Evolutionary conservation across 495 filamentous ascomycete genomes (phyloP).

Genomic region (Daldinia caldariorum): DNA sequence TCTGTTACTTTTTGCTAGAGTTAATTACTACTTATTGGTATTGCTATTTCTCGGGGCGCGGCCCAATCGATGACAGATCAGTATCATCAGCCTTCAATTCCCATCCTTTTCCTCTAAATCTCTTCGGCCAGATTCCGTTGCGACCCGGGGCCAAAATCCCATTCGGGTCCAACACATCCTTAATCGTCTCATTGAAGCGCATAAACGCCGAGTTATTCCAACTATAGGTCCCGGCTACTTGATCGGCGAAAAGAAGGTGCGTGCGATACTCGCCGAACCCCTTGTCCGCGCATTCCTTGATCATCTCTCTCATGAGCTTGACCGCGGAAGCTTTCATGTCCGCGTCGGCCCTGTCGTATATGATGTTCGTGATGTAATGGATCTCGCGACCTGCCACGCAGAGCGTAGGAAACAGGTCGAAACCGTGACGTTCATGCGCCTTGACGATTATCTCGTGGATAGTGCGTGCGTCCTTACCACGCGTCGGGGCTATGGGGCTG

Average conservation of each 20-base stretch:
- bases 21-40: constrained; percentile 13
- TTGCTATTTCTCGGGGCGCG: constrained; percentile 17
- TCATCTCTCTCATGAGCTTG: constrained; percentile 54
- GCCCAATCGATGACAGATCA: constrained; percentile 39
- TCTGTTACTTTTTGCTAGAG: constrained; percentile 7
- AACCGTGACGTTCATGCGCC: constrained; percentile 52
- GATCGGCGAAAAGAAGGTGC: constrained; percentile 61
- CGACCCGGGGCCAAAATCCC: constrained; percentile 61
- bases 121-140: constrained; percentile 62
- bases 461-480: constrained; percentile 59
- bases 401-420: constrained; percentile 65
- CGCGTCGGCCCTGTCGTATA: constrained; percentile 54
- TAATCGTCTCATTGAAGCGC: constrained; percentile 62
- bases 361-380: constrained; percentile 62
- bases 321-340: constrained; percentile 49
- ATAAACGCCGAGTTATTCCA: constrained; percentile 60
- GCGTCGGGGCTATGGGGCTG: constrained; percentile 63
- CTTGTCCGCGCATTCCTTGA: constrained; percentile 52
- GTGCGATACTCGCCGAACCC: constrained; percentile 65
- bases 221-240: constrained; percentile 62
- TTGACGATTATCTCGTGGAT: constrained; percentile 57
- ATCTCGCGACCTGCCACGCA: constrained; percentile 64
- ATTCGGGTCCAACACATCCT: constrained; percentile 62
- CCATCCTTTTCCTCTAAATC: constrained; percentile 57
- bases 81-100: constrained; percentile 45